Evolutionary conservation across 139 green algal species (phyloP).

Genomic region (Chlamydomonas eustigma): DNA sequence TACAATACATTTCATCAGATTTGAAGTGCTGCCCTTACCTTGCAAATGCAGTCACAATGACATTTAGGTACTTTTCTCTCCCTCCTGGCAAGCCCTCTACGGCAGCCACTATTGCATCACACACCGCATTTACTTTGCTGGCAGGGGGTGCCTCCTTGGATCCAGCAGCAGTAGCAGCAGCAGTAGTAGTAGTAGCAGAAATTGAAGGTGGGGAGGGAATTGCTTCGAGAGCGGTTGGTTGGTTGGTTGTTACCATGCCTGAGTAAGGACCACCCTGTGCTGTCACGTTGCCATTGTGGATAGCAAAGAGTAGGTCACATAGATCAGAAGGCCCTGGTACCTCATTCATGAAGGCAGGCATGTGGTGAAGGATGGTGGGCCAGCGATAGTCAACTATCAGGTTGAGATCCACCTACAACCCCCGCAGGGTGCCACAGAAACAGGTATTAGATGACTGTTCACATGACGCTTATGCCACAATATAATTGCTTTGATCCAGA

Average conservation of each 20-base stretch:
- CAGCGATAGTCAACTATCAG: conserved; percentile 85
- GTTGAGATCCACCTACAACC: conserved; percentile 85
- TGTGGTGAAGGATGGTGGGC: conserved; percentile 58
- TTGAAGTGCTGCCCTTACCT: too few relatives aligned
- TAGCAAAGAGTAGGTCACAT: conserved; percentile 73
- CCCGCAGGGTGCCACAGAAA: too few relatives aligned
- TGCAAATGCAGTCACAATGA: neutral
- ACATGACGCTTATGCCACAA: too few relatives aligned
- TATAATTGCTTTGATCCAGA: too few relatives aligned
- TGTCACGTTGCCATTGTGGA: conserved; percentile 45
- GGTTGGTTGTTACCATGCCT: conserved; percentile 17
- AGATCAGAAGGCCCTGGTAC: conserved; percentile 55
- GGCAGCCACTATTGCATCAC: conserved; percentile 31
- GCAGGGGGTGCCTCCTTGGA: too few relatives aligned
- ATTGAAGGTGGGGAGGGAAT: too few relatives aligned
- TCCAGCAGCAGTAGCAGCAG: neutral
- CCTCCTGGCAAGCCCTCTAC: conserved; percentile 25
- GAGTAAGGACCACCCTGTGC: conserved; percentile 62
- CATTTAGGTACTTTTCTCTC: neutral
- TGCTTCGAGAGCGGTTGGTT: neutral
- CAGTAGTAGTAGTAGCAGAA: neutral
- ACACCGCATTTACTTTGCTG: conserved; percentile 52
- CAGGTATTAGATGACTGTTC: too few relatives aligned
- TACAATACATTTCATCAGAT: too few relatives aligned
- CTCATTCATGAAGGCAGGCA: conserved; percentile 35